Percentiles rank a stretch among this genome's conserved stretches.
phyloP scores from a whole-genome alignment of 176 grass and related monocot genomes.

The Alopecurus myosuroides region DNA sequence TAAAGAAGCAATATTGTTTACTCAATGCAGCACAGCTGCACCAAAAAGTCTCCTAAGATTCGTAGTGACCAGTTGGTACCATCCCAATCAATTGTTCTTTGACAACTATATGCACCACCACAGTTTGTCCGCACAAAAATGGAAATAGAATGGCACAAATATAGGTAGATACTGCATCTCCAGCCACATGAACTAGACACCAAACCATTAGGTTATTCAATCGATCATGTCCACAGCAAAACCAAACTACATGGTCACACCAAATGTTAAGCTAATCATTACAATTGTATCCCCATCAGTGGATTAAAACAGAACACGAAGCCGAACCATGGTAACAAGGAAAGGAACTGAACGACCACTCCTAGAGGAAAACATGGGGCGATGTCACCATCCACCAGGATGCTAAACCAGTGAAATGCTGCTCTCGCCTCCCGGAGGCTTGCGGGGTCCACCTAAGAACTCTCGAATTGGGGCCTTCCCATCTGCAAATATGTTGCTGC shows the following conservation, averaged over 20 bases:
- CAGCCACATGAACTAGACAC: not conserved
- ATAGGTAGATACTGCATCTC: not conserved
- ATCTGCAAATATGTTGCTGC: slow-evolving; percentile 81
- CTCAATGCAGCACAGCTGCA: not conserved
- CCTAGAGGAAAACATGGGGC: not conserved
- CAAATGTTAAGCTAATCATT: not conserved
- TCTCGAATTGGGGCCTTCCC: slow-evolving; percentile 44
- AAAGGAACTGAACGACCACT: not conserved
- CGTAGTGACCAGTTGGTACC: not conserved
- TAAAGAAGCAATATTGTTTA: no score
- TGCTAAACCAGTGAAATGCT: slow-evolving; percentile 74
- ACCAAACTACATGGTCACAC: not conserved
- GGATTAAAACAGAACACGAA: not conserved
- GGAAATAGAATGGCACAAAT: not conserved
- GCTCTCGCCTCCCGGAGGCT: slow-evolving; percentile 83
- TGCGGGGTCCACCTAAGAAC: slow-evolving; percentile 57
- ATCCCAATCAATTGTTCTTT: not conserved
- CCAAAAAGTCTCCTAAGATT: not conserved
- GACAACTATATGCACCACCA: not conserved
- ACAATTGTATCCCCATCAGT: not conserved
- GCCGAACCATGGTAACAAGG: not conserved
- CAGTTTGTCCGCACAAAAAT: not conserved
- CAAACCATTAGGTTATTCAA: not conserved
- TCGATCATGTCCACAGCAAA: not conserved
- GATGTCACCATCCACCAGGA: not conserved